Base-by-base conservation (phyloP, 352 stramenopile species). In the Globisporangium cederbergense region DNA sequence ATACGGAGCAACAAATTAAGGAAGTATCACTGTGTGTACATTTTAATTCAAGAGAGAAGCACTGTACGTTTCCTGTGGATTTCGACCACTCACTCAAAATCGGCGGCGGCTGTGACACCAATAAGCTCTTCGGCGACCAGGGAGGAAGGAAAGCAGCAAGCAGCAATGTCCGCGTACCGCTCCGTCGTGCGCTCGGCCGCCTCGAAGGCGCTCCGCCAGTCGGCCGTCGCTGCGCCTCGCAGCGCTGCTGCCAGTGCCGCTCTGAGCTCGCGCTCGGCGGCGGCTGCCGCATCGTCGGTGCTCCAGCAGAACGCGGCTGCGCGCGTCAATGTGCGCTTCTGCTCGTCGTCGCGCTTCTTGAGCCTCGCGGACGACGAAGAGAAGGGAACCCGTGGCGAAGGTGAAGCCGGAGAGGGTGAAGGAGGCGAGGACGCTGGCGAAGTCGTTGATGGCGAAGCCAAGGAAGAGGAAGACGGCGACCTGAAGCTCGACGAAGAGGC, bases 301-400 rank as follows among this genome's bases (percentile, higher is more conserved):
- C 32, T 58, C 20, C 22, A 36, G 38, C 22, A 36, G 38, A 47
- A 28, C 52, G 52, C 42, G 18, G 43, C 40, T 50, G 8, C 46
- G 36, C 57, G 51, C 14, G 18, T 43, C 46, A 53, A 69, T 25
- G 56, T 72, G 60, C 75, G 75, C 47, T 36, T 62, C 22, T 78
- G 72, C 65, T 79, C 73, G 60, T 85, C 81, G 66, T 94, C 85
- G 65, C 83, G 86, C 25, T 95, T 95, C 69, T 59, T 90, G 66
- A 89, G 73, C 36, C 73, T 95, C 65, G 82, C 76, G 57, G 77
- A 92, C 50, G 83, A 89, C 50, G 77, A 81, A 47, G 63, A 78
- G 42, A 71, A 72, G 53, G 20, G 38, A 20, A 54, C 62, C 28
- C 50, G 50, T 6, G 56, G 68, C 32, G 65, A 73, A 9, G 63